Conservation (phyloP, 2,329 filamentous ascomycete species). For the Xylariaceae sp. region DNA sequence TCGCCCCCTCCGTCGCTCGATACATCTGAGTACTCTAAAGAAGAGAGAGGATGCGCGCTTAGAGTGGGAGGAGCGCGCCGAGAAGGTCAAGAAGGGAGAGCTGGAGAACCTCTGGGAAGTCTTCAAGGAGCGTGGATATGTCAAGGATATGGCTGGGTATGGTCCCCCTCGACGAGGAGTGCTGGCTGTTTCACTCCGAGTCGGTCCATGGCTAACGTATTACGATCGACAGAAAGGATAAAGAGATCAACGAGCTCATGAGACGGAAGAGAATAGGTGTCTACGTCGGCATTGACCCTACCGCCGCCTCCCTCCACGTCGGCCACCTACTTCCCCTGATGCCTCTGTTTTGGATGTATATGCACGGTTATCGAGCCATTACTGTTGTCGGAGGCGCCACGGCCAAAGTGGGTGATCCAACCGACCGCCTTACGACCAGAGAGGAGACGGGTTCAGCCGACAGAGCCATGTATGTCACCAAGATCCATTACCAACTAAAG, state of each 20-base stretch:
- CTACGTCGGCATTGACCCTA: slow-evolving; percentile 80
- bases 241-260: slow-evolving; percentile 58
- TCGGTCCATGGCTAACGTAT: neutral
- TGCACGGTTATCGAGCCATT: slow-evolving; percentile 64
- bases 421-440: slow-evolving; percentile 59
- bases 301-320: slow-evolving; percentile 71
- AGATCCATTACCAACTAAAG: slow-evolving; percentile 64
- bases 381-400: slow-evolving; percentile 70
- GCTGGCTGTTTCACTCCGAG: neutral
- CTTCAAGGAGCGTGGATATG: slow-evolving; percentile 65
- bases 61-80: slow-evolving; percentile 45
- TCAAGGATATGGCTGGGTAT: slow-evolving; percentile 72
- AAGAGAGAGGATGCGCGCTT: slow-evolving; percentile 41
- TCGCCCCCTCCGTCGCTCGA: slow-evolving; percentile 30
- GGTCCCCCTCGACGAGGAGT: slow-evolving; percentile 20
- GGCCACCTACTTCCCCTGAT: slow-evolving; percentile 78
- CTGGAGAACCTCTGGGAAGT: slow-evolving; percentile 53
- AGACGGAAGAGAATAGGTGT: slow-evolving; percentile 60
- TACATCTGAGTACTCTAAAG: slow-evolving; percentile 39
- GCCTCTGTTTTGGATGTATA: slow-evolving; percentile 78
- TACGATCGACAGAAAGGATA: slow-evolving; percentile 19
- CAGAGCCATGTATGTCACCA: slow-evolving; percentile 58
- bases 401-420: slow-evolving; percentile 73
- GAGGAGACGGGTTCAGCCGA: slow-evolving; percentile 47
- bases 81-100: slow-evolving; percentile 46